Evolutionary conservation across 345 rosid species (phyloP).

Genomic region (Cardamine occulta): DNA sequence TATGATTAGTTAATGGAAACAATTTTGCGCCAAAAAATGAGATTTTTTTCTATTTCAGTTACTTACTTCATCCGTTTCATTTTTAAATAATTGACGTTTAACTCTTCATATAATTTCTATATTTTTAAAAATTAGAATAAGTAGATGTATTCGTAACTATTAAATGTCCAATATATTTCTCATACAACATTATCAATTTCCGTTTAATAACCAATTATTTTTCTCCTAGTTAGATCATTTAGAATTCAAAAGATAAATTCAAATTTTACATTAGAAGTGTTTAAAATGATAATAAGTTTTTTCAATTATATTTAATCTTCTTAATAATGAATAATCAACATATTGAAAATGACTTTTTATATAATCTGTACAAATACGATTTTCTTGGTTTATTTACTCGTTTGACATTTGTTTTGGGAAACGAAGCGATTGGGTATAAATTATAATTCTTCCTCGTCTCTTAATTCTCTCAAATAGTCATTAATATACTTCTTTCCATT

Average conservation of each 20-base stretch:
- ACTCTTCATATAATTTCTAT: too few relatives aligned
- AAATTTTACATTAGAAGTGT: neutral
- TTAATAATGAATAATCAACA: neutral
- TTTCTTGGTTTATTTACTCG: neutral
- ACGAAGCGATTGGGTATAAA: neutral
- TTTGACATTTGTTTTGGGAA: slow-evolving; percentile 24
- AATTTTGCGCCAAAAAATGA: neutral
- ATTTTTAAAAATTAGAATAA: too few relatives aligned
- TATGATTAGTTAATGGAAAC: too few relatives aligned
- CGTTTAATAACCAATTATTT: neutral
- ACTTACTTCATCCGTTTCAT: neutral
- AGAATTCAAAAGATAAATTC: neutral
- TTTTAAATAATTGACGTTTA: slow-evolving; percentile 13
- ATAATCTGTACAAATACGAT: neutral
- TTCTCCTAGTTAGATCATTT: slow-evolving; percentile 13
- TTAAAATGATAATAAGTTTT: neutral
- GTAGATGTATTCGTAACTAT: neutral
- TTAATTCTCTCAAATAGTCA: neutral
- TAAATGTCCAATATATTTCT: neutral
- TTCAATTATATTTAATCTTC: neutral
- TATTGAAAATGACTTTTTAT: neutral
- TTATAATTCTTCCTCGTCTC: slow-evolving; percentile 4
- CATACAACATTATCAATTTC: neutral
- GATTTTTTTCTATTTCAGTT: neutral
- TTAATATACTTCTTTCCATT: neutral